Evolutionary conservation across 2,329 filamentous ascomycete genomes (phyloP), one percentile per base, ranked within the genome.

Genomic region (Fusarium abutilonis): DNA sequence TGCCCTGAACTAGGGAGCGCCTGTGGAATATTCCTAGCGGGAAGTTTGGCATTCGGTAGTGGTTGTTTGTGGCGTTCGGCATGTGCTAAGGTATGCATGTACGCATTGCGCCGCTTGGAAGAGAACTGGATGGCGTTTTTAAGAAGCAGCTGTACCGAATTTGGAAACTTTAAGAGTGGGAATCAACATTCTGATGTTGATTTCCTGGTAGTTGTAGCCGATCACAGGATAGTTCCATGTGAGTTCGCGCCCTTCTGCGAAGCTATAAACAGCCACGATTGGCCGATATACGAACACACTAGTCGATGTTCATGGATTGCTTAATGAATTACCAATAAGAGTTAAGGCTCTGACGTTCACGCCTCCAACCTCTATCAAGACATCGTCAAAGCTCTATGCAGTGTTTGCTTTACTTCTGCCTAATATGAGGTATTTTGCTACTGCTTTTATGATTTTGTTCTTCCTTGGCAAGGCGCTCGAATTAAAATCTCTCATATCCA

Each of bases 21-120:
- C 40, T 36, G 38, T 62, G 61, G 62, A 55, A 64, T 28, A 38
- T 45, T 56, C 63, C 56, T 48, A 62, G 52, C 38, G 17, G 28
- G 58, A 65, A 59, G 61, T 47, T 65, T 64, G 52, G 48, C 50
- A 41, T 28, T 55, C 56, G 56, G 56, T 60, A 60, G 56, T 60
- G 55, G 47, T 36, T 58, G 46, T 52, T 13, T n/a, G 56, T 60
- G 48, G 55, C 55, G 56, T 17, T 36, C 56, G 56, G 56, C 55
- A 60, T 34, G 34, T 42, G 19, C 31, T 5, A 3, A 32, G 31
- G 31, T 11, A 32, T 32, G 31, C 11, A 32, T 32, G 31, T 10
- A 29, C 11, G 31, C 13, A 32, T 6, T 32, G 11, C 11, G 11
- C 14, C 31, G 31, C 13, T 32, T 6, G 11, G 31, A 32, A 5